Base-by-base conservation (phyloP, 2,329 filamentous ascomycete genomes). In the Sporothrix protearum region DNA sequence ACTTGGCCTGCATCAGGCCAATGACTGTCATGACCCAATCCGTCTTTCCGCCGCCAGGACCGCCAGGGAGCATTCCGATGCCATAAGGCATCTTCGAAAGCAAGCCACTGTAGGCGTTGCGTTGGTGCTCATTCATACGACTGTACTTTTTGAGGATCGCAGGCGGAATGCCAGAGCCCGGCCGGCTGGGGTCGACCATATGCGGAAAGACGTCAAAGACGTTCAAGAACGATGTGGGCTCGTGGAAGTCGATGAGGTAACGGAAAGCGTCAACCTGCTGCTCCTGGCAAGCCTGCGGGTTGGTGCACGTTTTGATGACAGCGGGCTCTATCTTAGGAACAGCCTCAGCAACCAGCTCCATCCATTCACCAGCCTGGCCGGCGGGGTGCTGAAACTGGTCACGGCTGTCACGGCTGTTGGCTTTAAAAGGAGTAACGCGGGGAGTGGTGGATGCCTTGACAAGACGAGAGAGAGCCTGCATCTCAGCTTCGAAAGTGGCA, bases 11-110 rank as follows among this genome's bases (percentile, higher is more conserved):
- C 16, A 73, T 51, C 3, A 84, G 75, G 0, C 80, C 81, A 1
- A 82, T 77, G 2, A 83, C 75, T 0, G 82, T 76, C 74, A 84
- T 79, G 45, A 81, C 83, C 81, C 82, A 84, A 47, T 84, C 81
- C 0, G 83, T 85, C 67, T 85, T 85, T 0, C 83, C 83, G 0
- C 83, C 80, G 0, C 83, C 83, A 3, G 83, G 83, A 5, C 83
- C 83, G 3, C 83, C 83, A 7, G 83, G 83, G 0, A 85, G 76
- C 64, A 85, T 80, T 36, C 79, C 81, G 0, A 85, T 73, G 0
- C 82, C 81, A n/a, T 81, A 82, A 0, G 82, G 82, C 12, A 85
- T 80, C 0, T 73, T 73, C 1, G 73, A 72, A 0, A 85, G 76
- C 0, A 84, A 76, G 0, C 78, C 78, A 0, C 77, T 36, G 45